Base-by-base conservation (phyloP, 768 basidiomycete genomes). In the Filobasidium floriforme region DNA sequence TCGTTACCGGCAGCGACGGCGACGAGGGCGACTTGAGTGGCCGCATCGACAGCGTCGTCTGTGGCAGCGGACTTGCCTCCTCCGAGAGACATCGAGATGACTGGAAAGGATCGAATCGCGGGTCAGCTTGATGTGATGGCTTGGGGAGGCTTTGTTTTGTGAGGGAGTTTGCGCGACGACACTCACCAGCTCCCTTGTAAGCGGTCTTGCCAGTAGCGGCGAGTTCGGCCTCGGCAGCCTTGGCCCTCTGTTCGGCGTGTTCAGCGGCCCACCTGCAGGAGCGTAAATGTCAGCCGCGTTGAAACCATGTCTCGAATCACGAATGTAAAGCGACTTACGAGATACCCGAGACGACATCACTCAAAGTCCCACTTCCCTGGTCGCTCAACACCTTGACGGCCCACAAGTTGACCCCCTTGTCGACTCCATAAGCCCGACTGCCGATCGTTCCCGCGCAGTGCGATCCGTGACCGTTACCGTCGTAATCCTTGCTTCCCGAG, bases 401-500 rank as follows among this genome's bases (percentile, higher is more conserved):
- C 44, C 78, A 73, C 28, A 80, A 22, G 68, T 90, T 84, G 63
- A 92, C 94, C 68, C 84, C 84, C 86, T 99, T 98, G 60, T 96
- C 92, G 54, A 99, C 92, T 80, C 96, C 96, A 74, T 91, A 98
- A 80, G 87, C 89, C 73, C 82, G 80, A 5, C 90, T 92, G n/a
- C 87, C 96, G 71, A 98, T 93, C 37, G 93, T 99, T 62, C 93
- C 93, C 55, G 93, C 92, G 71, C 91, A 93, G 78, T 93, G 92
- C 40, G 89, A 79, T 40, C 94, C 96, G 75, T 99, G 96, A 69
- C 96, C 96, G 78, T 98, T 97, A 65, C 86, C 89, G 73, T 98
- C 96, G 69, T 85, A 84, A 72, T 98, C 94, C 4, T 83, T 83
- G 70, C 94, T 92, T 72, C 88, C 85, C 73, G 74, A 60, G 9